Evolutionary conservation across 768 basidiomycete species (phyloP).

Genomic region (Boletellus sp.): DNA sequence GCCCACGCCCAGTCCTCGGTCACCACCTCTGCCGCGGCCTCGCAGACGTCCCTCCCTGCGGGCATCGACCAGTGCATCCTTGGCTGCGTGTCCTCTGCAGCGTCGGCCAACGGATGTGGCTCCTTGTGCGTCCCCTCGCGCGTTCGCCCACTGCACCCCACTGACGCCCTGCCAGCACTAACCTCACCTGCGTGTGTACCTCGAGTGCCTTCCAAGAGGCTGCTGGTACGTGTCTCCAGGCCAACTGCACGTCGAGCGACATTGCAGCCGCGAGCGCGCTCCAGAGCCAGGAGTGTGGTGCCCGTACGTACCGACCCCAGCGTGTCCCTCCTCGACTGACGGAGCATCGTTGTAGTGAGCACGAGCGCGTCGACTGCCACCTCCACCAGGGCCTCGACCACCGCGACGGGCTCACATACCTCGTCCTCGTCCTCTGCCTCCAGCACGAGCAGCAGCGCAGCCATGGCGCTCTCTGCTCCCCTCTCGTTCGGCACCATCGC

Average conservation of each 20-base stretch:
- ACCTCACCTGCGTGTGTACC: slow-evolving; percentile 40
- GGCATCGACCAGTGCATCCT: slow-evolving; percentile 10
- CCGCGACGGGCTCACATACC: not conserved
- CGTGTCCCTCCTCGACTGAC: not conserved
- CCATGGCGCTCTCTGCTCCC: slow-evolving; percentile 11
- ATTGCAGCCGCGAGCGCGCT: slow-evolving; percentile 27
- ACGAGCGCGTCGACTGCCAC: not conserved
- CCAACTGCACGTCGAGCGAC: slow-evolving; percentile 34
- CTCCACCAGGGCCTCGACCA: not conserved
- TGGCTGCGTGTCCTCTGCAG: slow-evolving; percentile 3
- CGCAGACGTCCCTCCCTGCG: not conserved
- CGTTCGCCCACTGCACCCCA: no score
- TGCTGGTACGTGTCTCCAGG: slow-evolving; percentile 32
- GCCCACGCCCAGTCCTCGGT: slow-evolving; percentile 20
- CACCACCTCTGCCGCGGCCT: not conserved
- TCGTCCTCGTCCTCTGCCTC: not conserved
- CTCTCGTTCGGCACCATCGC: slow-evolving; percentile 18
- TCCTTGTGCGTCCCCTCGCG: slow-evolving; percentile 12
- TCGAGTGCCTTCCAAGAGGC: slow-evolving; percentile 35
- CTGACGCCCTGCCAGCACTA: slow-evolving; percentile 27
- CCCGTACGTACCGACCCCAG: slow-evolving; percentile 2
- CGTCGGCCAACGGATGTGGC: not conserved
- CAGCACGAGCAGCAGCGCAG: slow-evolving; percentile 11
- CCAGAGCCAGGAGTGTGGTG: slow-evolving; percentile 33
- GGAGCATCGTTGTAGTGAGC: not conserved